phyloP scores from a whole-genome alignment of 2,329 filamentous ascomycete genomes.

The Cylindrodendrum hubeiense region DNA sequence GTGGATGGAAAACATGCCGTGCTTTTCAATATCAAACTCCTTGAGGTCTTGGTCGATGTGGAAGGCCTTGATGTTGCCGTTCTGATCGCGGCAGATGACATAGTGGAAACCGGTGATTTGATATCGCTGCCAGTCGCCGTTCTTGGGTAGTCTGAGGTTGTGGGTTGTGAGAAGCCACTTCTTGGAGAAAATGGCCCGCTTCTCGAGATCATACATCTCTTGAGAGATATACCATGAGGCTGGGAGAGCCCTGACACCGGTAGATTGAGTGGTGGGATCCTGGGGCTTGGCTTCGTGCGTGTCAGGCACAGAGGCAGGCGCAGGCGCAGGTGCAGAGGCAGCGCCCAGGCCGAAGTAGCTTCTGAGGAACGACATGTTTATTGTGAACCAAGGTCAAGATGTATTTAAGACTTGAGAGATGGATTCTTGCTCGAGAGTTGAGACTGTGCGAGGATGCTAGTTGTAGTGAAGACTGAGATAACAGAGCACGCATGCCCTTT shows the following conservation, averaged over 20 bases:
- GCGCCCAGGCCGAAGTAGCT: slow-evolving; percentile 14
- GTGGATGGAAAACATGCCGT: slow-evolving; percentile 66
- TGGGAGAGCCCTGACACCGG: slow-evolving; percentile 54
- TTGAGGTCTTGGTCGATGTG: slow-evolving; percentile 63
- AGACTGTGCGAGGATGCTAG: background rate
- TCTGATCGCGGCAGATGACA: slow-evolving; percentile 53
- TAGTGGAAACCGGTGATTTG: slow-evolving; percentile 67
- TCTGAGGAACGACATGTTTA: slow-evolving; percentile 11
- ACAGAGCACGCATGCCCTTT: slow-evolving; percentile 7
- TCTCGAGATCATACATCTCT: slow-evolving; percentile 67
- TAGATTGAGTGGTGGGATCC: slow-evolving; percentile 3
- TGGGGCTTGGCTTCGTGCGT: slow-evolving; percentile 5
- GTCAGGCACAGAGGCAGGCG: background rate
- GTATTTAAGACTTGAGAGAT: background rate
- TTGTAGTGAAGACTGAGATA: slow-evolving; percentile 7
- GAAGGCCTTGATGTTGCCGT: slow-evolving; percentile 67
- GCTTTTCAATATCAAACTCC: slow-evolving; percentile 66
- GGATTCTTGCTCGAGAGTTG: slow-evolving; percentile 4
- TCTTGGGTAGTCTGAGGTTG: slow-evolving; percentile 60
- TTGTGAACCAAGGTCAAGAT: background rate
- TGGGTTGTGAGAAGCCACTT: slow-evolving; percentile 68
- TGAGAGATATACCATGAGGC: slow-evolving; percentile 63
- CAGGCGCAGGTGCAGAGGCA: background rate
- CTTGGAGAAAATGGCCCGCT: slow-evolving; percentile 67
- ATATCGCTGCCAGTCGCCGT: slow-evolving; percentile 69